Evolutionary conservation across 2,329 filamentous ascomycete genomes (phyloP).

Genomic region (Emergomyces pasteurianus): DNA sequence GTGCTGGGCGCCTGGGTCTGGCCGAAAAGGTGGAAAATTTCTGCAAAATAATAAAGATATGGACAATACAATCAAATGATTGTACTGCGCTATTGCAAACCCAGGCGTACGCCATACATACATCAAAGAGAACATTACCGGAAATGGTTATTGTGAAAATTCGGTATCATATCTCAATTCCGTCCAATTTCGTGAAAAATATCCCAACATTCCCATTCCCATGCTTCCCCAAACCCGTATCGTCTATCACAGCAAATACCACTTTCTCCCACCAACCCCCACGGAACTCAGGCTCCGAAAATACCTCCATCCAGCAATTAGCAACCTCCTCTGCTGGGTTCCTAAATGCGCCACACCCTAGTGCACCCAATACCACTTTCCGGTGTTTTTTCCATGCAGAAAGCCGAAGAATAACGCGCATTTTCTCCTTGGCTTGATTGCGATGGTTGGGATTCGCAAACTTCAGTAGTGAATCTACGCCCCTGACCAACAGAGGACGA

Average conservation of each 20-base stretch:
- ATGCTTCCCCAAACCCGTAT: conserved; percentile 13
- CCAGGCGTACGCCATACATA: neutral
- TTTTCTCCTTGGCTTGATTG: conserved; percentile 4
- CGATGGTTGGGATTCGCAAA: conserved; percentile 3
- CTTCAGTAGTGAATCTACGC: neutral
- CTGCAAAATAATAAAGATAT: too few species aligned
- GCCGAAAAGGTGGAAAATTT: neutral
- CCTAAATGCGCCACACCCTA: conserved; percentile 51
- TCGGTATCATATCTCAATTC: conserved; percentile 1
- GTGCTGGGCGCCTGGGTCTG: too few species aligned
- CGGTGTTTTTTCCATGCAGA: conserved; percentile 5
- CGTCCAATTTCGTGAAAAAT: conserved; percentile 9
- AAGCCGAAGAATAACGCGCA: conserved; percentile 6
- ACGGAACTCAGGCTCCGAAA: conserved; percentile 44
- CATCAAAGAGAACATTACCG: neutral
- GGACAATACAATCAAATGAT: too few species aligned
- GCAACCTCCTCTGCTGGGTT: conserved; percentile 49
- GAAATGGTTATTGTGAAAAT: neutral
- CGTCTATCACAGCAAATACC: conserved; percentile 47
- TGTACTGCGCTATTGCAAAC: neutral
- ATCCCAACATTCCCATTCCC: conserved; percentile 13
- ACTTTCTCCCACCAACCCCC: conserved; percentile 50
- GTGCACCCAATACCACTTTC: conserved; percentile 43
- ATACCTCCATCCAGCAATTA: conserved; percentile 45
- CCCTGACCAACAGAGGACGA: neutral